These are phyloP conservation scores for Boletus sp. DNA, from an alignment of 1,284 basidiomycete species.

Conservation along the genomic window DNA sequence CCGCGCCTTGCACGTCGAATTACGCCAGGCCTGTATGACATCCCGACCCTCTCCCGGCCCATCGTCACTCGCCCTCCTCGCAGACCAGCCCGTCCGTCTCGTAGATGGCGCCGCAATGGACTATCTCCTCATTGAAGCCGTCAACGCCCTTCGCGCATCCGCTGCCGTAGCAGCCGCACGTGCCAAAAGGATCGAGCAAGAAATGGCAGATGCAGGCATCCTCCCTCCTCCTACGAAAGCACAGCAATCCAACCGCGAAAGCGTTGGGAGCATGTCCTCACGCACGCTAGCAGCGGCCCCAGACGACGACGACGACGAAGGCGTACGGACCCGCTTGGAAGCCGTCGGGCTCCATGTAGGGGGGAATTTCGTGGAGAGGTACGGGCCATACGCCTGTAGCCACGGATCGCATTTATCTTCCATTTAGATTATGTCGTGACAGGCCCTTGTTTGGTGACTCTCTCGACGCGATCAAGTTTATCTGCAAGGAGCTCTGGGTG, in stretches of 20 bases:
- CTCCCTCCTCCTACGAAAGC: slow-evolving; percentile 44
- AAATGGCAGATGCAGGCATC: slow-evolving; percentile 72
- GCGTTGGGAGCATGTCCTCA: slow-evolving; percentile 19
- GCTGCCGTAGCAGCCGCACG: slow-evolving; percentile 65
- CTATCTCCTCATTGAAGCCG: slow-evolving; percentile 78
- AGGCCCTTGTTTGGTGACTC: slow-evolving; percentile 76
- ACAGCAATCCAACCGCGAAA: slow-evolving; percentile 42
- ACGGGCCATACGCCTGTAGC: slow-evolving; percentile 25
- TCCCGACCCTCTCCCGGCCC: slow-evolving; percentile 24
- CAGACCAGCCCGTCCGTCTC: slow-evolving; percentile 55
- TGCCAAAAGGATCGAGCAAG: slow-evolving; percentile 60
- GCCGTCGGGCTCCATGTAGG: slow-evolving; percentile 85
- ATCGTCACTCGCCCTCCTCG: slow-evolving; percentile 45
- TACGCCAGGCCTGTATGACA: no score
- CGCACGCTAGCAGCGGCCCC: slow-evolving; percentile 19
- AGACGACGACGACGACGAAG: slow-evolving; percentile 76
- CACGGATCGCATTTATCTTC: neutral
- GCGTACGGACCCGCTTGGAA: slow-evolving; percentile 67
- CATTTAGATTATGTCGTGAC: slow-evolving; percentile 66
- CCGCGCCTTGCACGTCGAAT: no score
- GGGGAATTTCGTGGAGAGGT: slow-evolving; percentile 83
- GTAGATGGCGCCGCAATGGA: slow-evolving; percentile 79
- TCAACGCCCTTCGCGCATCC: slow-evolving; percentile 24
- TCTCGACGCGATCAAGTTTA: slow-evolving; percentile 89
- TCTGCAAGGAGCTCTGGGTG: slow-evolving; percentile 94